Percentiles rank a stretch among this genome's conserved stretches.
phyloP scores from a whole-genome alignment of 495 filamentous ascomycete genomes.

The Penicillium maclennaniae region DNA sequence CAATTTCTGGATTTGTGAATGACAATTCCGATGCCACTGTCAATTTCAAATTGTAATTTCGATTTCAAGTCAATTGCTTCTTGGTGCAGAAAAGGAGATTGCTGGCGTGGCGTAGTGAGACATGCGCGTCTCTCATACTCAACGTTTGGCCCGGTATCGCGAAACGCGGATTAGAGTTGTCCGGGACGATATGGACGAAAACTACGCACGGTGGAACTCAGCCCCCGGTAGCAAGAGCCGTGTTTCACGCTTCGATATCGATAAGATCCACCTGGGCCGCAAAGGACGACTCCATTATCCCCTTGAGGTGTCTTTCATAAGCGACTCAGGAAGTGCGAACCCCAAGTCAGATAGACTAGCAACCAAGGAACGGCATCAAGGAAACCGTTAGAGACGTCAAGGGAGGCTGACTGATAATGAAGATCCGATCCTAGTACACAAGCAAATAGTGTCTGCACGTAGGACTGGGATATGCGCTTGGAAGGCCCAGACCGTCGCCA shows the following conservation, averaged over 20 bases:
- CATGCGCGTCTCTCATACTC: slow-evolving; percentile 14
- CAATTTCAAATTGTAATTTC: background rate
- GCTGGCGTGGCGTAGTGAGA: slow-evolving; percentile 4
- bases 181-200: background rate
- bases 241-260: background rate
- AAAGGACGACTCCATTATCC: background rate
- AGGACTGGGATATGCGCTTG: slow-evolving; percentile 9
- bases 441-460: slow-evolving; percentile 1
- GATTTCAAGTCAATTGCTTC: background rate
- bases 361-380: background rate
- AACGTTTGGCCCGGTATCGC: slow-evolving; percentile 8
- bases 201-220: background rate
- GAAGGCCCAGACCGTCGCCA: slow-evolving; percentile 17
- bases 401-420: background rate
- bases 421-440: background rate
- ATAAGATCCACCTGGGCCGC: background rate
- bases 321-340: too few relatives aligned
- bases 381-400: background rate
- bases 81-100: slow-evolving; percentile 1
- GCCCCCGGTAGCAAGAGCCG: background rate
- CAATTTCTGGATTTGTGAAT: background rate
- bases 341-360: background rate
- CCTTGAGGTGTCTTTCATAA: background rate
- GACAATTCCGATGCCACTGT: background rate
- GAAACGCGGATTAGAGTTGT: slow-evolving; percentile 16